Percentiles rank a stretch among this genome's conserved stretches.
Evolutionary conservation across 345 rosid genomes (phyloP).

Genomic region (Eucalyptus cloeziana): DNA sequence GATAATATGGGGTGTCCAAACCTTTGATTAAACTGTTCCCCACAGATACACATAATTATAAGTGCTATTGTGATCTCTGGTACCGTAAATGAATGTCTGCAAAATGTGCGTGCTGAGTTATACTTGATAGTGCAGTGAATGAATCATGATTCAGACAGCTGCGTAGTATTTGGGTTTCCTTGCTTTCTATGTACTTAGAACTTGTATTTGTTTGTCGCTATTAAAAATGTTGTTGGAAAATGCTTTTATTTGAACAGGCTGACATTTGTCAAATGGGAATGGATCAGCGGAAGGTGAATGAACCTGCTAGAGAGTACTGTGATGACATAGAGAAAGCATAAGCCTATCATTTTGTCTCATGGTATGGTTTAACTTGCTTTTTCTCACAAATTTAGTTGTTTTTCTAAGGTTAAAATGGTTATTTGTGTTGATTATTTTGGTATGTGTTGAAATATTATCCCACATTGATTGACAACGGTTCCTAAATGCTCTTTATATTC

Average conservation of each 20-base stretch:
- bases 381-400: background rate
- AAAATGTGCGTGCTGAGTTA: background rate
- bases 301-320: conserved; percentile 78
- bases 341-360: conserved; percentile 82
- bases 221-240: too few relatives aligned
- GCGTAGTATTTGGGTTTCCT: background rate
- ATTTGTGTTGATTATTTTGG: background rate
- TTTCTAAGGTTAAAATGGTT: background rate
- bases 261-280: conserved; percentile 92
- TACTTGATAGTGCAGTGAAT: background rate
- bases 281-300: conserved; percentile 86
- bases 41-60: background rate
- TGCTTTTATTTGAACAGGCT: conserved; percentile 31
- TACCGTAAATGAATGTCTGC: background rate
- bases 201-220: too few relatives aligned
- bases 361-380: conserved; percentile 20
- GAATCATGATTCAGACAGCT: background rate
- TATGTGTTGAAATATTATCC: conserved; percentile 1
- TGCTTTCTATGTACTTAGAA: background rate
- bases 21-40: background rate
- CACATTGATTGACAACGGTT: rapidly evolving
- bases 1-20: background rate
- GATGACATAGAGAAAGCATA: conserved; percentile 76
- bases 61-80: background rate
- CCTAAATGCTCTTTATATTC: too few relatives aligned